Evolutionary conservation across 1,284 basidiomycete species (phyloP), one percentile per base, ranked within the genome.

Genomic region (Cutaneotrichosporon sp.): DNA sequence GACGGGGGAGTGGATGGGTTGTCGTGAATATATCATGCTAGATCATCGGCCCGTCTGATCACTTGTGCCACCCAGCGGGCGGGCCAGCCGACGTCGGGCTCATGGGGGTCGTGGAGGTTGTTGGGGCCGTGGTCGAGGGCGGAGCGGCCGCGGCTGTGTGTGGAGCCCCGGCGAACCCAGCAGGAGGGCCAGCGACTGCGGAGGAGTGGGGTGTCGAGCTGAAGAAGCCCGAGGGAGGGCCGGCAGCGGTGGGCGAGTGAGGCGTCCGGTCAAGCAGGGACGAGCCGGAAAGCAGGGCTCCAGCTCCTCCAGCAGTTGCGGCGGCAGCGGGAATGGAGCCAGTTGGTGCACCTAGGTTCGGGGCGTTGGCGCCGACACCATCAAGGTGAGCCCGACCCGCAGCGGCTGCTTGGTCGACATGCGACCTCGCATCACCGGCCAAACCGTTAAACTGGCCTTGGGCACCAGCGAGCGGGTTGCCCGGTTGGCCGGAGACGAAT

Each of bases 41-140:
- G n/a, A n/a, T n/a, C n/a, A n/a, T n/a, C n/a, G n/a, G n/a, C n/a
- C 29, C 29, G 29, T 9, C 29, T 25, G 10, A 35, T 38, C 20
- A 44, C 42, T 44, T 32, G 19, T 44, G 42, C 42, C 42, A 44
- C 29, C 42, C 42, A 11, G 42, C 42, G 29, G 42, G 42, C 29
- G 42, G 42, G 14, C 42, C 42, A 31, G 42, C 42, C 19, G 42
- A 44, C 19, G 42, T 44, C 2, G 42, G 42, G 42, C 42, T 44
- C 29, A 31, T 31, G 17, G 42, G 42, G 9, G 42, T 44, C 7
- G 17, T 31, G 41, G 29, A 9, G 39, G 9, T 5, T 24, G 42
- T 19, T 19, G 42, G 27, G 12, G 29, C 5, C 6, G 29, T 27
- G 12, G 42, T 22, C 25, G 42, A 27, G 27, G 42, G 19, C 4